Conservation (phyloP, 2,329 filamentous ascomycete genomes). For the Epichloe sp. region DNA sequence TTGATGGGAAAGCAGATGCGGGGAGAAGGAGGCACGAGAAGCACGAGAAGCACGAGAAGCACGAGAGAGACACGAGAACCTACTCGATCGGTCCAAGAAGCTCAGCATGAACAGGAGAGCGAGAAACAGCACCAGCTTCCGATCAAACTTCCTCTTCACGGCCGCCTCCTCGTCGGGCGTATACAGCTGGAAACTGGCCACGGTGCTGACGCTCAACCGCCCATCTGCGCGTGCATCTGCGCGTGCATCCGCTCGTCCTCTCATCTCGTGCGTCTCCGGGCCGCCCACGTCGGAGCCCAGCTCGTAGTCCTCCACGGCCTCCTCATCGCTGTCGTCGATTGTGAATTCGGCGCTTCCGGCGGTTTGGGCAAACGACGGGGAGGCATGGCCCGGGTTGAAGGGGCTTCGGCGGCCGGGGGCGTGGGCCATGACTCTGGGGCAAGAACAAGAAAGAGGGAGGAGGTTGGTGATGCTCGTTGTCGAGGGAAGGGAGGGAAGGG, state of each 20-base stretch:
- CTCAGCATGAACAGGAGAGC: slow-evolving; percentile 72
- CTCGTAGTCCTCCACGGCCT: slow-evolving; percentile 15
- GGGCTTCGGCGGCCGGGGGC: slow-evolving; percentile 7
- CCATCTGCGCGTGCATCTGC: neutral
- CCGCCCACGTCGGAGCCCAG: slow-evolving; percentile 19
- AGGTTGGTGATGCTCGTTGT: neutral
- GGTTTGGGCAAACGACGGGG: slow-evolving; percentile 27
- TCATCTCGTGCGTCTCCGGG: slow-evolving; percentile 21
- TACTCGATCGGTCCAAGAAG: slow-evolving; percentile 79
- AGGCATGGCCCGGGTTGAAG: slow-evolving; percentile 1
- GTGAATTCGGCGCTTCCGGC: slow-evolving; percentile 18
- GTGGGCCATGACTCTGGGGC: slow-evolving; percentile 5
- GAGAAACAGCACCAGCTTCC: slow-evolving; percentile 65
- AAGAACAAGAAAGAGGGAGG: too few species aligned
- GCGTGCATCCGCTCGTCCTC: too few species aligned
- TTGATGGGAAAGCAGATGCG: neutral
- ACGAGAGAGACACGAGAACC: too few species aligned
- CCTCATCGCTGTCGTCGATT: slow-evolving; percentile 21
- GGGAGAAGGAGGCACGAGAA: neutral
- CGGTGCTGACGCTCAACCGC: slow-evolving; percentile 16
- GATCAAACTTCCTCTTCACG: slow-evolving; percentile 65
- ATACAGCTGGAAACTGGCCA: slow-evolving; percentile 29
- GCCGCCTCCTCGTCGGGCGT: slow-evolving; percentile 56
- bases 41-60: neutral
- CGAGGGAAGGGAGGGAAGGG: neutral